Percentiles rank a stretch among this genome's conserved stretches.
Conservation (phyloP, 2,329 filamentous ascomycete species). For the Dothideomycetidae sp. region DNA sequence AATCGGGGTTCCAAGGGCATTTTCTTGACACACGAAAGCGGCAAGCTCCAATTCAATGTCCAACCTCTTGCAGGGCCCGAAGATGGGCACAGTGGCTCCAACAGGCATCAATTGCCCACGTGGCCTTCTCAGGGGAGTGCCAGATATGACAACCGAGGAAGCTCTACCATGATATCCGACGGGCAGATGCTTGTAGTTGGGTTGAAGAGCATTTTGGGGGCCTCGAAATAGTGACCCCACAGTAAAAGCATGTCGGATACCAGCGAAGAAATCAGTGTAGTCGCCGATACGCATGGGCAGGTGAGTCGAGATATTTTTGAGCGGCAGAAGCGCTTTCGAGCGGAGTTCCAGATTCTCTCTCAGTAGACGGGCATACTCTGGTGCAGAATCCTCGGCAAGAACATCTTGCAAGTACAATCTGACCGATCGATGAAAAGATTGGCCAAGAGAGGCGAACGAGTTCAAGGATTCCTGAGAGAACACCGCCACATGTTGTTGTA, state of each 20-base stretch:
- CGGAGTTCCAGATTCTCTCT: conserved; percentile 47
- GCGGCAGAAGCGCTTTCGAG: conserved; percentile 43
- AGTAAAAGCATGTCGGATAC: conserved; percentile 63
- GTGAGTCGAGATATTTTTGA: conserved; percentile 48
- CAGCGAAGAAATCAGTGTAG: conserved; percentile 78
- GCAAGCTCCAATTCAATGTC: conserved; percentile 74
- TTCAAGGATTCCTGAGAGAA: conserved; percentile 55
- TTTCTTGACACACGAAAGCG: conserved; percentile 54
- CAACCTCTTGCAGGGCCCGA: conserved; percentile 50
- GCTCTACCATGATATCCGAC: conserved; percentile 71
- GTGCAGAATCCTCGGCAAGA: conserved; percentile 44
- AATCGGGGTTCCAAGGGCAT: conserved; percentile 50
- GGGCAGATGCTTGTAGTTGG: conserved; percentile 69
- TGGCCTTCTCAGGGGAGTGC: conserved; percentile 56
- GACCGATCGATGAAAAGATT: conserved; percentile 54
- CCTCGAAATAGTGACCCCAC: conserved; percentile 61
- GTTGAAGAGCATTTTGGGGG: conserved; percentile 56
- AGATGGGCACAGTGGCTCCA: conserved; percentile 47
- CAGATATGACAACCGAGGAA: conserved; percentile 60
- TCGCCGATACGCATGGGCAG: conserved; percentile 67
- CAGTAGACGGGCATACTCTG: conserved; percentile 47
- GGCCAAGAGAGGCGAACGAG: conserved; percentile 58
- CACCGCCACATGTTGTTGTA: conserved; percentile 44
- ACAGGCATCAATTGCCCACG: conserved; percentile 57
- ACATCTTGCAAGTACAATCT: conserved; percentile 55